Evolutionary conservation across 176 grass and related monocot genomes (phyloP), one percentile per base, ranked within the genome.

Genomic region (Phragmites australis): DNA sequence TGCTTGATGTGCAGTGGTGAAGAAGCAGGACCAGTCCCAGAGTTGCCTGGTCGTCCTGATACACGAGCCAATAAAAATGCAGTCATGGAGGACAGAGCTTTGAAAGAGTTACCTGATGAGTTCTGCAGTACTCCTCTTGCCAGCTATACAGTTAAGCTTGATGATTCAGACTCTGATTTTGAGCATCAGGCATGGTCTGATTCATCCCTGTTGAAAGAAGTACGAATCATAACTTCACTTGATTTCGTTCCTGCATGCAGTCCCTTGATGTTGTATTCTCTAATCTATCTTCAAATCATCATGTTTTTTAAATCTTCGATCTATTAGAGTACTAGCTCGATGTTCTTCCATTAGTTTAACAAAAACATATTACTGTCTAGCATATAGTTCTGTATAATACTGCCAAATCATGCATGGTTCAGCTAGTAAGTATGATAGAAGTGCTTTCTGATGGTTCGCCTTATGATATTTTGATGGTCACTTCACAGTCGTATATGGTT

Each of bases 21-120:
- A 85, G 90, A 94, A 84, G 81, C 90, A 49, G 95, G 95, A 68
- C 74, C 88, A 74, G 91, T 97, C 64, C 88, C 77, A 70, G 79
- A 92, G 79, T 50, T 87, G 26, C 70, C 87, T 67, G 27, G 67
- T 77, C 23, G 31, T 68, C 47, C 63, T 30, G 7, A 74, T 50
- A 51, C 6, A 37, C 46, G 16, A 74, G 30, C n/a, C 64, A 87
- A 87, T 31, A 83, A 52, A 78, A 92, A 83, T 46, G 55, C 52
- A 44, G 58, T 37, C 59, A 78, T 57, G 23, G 32, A 76, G 65
- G 62, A 84, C 47, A 73, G 23, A 48, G 67, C 83, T 25, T 53
- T 68, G 50, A 66, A 77, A 48, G 40, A 82, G 75, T 82, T 88
- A 68, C 86, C 80, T 80, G 83, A 85, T 69, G 55, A 75, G 39